Conservation (phyloP, 371 early-diverging fungal species). For the Edhazardia aedis region DNA sequence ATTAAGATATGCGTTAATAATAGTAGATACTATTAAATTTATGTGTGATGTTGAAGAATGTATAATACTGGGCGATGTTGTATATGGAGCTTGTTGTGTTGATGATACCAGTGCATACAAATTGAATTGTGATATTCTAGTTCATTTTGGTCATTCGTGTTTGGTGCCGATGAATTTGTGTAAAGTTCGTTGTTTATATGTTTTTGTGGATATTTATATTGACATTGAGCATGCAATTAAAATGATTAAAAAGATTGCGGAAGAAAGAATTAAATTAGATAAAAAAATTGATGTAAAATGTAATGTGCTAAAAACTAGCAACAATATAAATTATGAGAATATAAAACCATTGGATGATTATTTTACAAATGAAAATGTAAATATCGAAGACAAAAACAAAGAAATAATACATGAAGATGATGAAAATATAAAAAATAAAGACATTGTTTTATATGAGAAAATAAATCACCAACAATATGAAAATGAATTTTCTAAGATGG, state of each 20-base stretch:
- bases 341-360: too few species aligned
- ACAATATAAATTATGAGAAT: too few species aligned
- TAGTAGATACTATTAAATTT: constrained; percentile 55
- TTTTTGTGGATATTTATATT: constrained; percentile 94
- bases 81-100: constrained; percentile 97
- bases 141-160: constrained; percentile 96
- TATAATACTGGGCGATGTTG: constrained; percentile 89
- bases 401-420: neutral
- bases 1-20: constrained; percentile 67
- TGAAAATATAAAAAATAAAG: neutral
- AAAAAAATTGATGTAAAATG: too few species aligned
- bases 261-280: too few species aligned
- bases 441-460: neutral
- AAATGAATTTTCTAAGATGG: constrained; percentile 53
- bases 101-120: constrained; percentile 80
- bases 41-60: constrained; percentile 65
- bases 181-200: constrained; percentile 73
- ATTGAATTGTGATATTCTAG: constrained; percentile 75
- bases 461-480: neutral
- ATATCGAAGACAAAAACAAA: neutral
- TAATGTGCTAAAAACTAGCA: constrained; percentile 51
- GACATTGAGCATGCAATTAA: constrained; percentile 70
- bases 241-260: constrained; percentile 59
- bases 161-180: constrained; percentile 81
- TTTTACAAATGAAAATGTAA: too few species aligned